Conservation (phyloP, 2,329 filamentous ascomycete species). For the Grosmannia clavigera region DNA sequence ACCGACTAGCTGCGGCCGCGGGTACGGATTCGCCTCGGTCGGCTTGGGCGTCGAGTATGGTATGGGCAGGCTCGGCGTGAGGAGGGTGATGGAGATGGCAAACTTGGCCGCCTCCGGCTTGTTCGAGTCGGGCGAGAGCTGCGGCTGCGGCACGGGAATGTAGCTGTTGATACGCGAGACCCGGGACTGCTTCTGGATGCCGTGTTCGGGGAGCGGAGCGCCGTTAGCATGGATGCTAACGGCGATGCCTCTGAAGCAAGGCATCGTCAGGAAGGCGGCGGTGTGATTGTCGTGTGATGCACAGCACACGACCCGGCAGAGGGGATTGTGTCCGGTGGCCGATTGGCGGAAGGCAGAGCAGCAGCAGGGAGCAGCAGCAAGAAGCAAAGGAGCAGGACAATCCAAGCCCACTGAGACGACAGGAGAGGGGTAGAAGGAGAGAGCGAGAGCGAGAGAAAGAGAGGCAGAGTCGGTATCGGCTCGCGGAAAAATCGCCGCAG, state of each 20-base stretch:
- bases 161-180: constrained; percentile 91
- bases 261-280: constrained; percentile 36
- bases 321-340: neutral
- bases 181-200: constrained; percentile 86
- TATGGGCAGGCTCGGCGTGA: constrained; percentile 77
- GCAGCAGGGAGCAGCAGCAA: too few relatives aligned
- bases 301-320: neutral
- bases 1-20: constrained; percentile 50
- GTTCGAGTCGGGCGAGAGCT: constrained; percentile 55
- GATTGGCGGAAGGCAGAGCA: neutral
- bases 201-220: constrained; percentile 79
- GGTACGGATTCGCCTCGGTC: constrained; percentile 62
- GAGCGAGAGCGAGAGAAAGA: neutral
- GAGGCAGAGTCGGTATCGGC: neutral
- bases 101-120: constrained; percentile 91
- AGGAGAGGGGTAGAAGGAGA: neutral
- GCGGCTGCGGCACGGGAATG: constrained; percentile 86
- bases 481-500: neutral
- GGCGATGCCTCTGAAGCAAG: constrained; percentile 98
- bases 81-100: constrained; percentile 91
- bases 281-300: neutral
- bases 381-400: neutral
- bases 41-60: constrained; percentile 86
- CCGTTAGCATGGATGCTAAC: constrained; percentile 84
- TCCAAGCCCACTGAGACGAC: neutral